These are phyloP conservation scores for Globisporangium barbulae DNA, from an alignment of 352 stramenopile genomes.

Conservation along the genomic window DNA sequence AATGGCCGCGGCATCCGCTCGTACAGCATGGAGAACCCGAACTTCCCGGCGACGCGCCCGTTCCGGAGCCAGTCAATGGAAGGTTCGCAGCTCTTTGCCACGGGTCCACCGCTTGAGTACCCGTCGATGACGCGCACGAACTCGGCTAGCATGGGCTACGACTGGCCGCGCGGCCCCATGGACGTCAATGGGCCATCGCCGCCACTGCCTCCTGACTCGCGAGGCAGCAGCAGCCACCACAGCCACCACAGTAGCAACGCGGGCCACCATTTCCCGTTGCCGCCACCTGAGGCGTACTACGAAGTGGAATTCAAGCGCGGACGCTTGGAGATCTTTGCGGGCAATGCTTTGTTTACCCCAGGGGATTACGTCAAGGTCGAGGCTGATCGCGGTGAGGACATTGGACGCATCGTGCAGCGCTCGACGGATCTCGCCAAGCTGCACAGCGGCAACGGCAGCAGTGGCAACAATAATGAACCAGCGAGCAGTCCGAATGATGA, in stretches of 20 bases:
- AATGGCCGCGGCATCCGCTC: slow-evolving; percentile 55
- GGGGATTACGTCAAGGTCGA: slow-evolving; percentile 97
- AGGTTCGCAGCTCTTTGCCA: slow-evolving; percentile 55
- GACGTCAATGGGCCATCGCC: slow-evolving; percentile 36
- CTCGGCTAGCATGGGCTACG: slow-evolving; percentile 57
- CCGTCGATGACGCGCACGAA: slow-evolving; percentile 52
- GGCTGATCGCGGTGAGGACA: slow-evolving; percentile 96
- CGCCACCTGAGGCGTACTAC: slow-evolving; percentile 85
- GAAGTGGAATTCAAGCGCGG: slow-evolving; percentile 96
- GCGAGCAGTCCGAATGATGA: slow-evolving; percentile 23
- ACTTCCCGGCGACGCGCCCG: slow-evolving; percentile 46
- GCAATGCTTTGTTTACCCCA: slow-evolving; percentile 82
- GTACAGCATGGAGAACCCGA: slow-evolving; percentile 73
- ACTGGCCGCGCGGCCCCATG: slow-evolving; percentile 53
- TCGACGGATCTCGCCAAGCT: slow-evolving; percentile 84
- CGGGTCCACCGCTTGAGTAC: slow-evolving; percentile 46
- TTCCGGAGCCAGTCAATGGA: slow-evolving; percentile 79
- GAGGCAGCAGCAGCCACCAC: slow-evolving; percentile 9
- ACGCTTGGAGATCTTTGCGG: slow-evolving; percentile 88
- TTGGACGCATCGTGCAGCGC: slow-evolving; percentile 91
- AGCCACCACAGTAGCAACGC: slow-evolving; percentile 1
- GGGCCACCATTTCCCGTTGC: slow-evolving; percentile 39
- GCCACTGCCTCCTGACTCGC: slow-evolving; percentile 60
- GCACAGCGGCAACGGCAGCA: slow-evolving; percentile 16
- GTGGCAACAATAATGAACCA: slow-evolving; percentile 22